Base-by-base conservation (phyloP, 768 basidiomycete genomes). In the Termitomyces sp. region DNA sequence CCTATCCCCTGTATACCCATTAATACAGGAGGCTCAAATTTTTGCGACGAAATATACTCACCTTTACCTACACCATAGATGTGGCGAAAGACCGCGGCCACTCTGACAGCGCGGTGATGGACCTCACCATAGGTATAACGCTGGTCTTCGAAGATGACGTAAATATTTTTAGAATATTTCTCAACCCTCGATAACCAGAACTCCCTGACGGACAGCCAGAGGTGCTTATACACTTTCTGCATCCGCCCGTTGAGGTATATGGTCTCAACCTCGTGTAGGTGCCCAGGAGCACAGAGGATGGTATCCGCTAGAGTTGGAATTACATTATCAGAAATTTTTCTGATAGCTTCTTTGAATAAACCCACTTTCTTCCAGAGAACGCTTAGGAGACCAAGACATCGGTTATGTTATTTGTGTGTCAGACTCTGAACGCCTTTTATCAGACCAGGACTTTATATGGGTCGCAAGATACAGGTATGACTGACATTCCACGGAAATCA, bases 61-160 rank as follows among this genome's bases (percentile, higher is more conserved):
- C 80, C 83, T 70, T 86, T 86, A 57, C 68, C 70, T 56, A 86
- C 73, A 50, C 73, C 72, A 61, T 82, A 82, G 12, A 73, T 68
- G 48, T 69, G 66, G 45, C 70, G 68, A 60, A 85, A 78, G 33
- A 80, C 53, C 16, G 64, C 70, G 6, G 84, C 83, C 33, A 75
- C 66, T 54, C 72, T 73, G n/a, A 74, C 60, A 20, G 76, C 80
- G 52, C 74, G 74, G 35, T 69, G 63, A 63, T 81, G 76, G 6
- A 80, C 72, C 56, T 84, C 70, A 14, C 62, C 51, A 58, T 79
- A 85, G 33, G 81, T 78, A 55, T 77, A 65, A 9, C 82, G 74
- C 48, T 80, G 73, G 48, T 72, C 67, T 61, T 83, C 83, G 63
- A 80, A 85, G 24, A 86, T 79, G 59, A 86, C 72, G 59, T 85